Evolutionary conservation across 2,329 filamentous ascomycete genomes (phyloP).

Genomic region (Harringtonia lauricola): DNA sequence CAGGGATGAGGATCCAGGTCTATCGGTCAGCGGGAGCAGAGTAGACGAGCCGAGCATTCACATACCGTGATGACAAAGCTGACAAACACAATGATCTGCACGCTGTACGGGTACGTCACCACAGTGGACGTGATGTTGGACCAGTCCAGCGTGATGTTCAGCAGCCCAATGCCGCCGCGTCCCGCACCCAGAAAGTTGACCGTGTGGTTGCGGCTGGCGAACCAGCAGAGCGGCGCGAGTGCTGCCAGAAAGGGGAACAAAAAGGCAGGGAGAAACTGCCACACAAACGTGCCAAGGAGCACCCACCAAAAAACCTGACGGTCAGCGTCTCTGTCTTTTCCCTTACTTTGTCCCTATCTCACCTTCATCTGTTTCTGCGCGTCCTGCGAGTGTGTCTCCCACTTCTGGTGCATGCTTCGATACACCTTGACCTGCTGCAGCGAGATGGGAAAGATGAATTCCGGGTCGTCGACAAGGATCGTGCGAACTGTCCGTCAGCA

Average conservation of each 20-base stretch:
- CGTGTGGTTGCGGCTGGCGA: constrained; percentile 11
- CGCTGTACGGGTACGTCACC: constrained; percentile 12
- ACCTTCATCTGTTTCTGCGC: background rate
- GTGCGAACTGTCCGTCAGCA: constrained; percentile 5
- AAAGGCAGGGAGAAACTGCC: constrained; percentile 13
- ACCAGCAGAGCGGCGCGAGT: constrained; percentile 14
- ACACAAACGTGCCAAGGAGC: constrained; percentile 6
- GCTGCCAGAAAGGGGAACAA: constrained; percentile 11
- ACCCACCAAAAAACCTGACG: constrained; percentile 9
- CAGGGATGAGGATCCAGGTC: constrained; percentile 13
- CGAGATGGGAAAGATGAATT: constrained; percentile 12
- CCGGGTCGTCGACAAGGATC: constrained; percentile 12
- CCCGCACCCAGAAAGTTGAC: constrained; percentile 14
- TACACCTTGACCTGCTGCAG: constrained; percentile 13
- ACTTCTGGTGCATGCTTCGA: constrained; percentile 11
- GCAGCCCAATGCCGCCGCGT: constrained; percentile 10
- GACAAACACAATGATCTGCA: constrained; percentile 12
- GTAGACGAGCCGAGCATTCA: no score
- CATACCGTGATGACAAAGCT: constrained; percentile 9
- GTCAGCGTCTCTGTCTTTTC: no score
- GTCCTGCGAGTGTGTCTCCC: background rate
- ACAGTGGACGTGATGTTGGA: constrained; percentile 14
- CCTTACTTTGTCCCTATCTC: no score
- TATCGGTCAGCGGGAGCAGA: background rate
- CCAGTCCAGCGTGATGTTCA: constrained; percentile 13